phyloP scores from a whole-genome alignment of 139 green algal genomes.

The Pseudopediastrum boryanum region DNA sequence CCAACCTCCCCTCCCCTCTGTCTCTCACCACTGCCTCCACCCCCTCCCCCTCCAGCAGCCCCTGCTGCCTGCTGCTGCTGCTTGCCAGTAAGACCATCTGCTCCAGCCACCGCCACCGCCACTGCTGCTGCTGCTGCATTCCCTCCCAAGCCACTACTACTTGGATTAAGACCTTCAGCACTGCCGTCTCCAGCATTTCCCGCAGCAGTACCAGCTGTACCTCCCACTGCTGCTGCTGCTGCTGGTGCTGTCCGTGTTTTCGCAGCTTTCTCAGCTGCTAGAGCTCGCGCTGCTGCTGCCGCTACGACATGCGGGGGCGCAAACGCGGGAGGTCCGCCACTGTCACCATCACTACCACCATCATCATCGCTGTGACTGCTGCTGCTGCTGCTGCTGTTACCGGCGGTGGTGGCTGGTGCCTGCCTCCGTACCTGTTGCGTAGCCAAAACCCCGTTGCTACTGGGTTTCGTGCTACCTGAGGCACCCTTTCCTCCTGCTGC shows the following conservation, averaged over 20 bases:
- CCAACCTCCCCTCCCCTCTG: too few relatives aligned
- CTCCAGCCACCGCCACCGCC: neutral
- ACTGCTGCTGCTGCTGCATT: slow-evolving; percentile 26
- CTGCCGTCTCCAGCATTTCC: too few relatives aligned
- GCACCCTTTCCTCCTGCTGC: slow-evolving; percentile 12
- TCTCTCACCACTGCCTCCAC: too few relatives aligned
- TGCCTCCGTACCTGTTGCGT: slow-evolving; percentile 6
- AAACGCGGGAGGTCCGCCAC: slow-evolving; percentile 45
- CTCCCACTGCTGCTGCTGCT: neutral
- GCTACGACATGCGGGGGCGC: slow-evolving; percentile 53
- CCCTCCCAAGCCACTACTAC: neutral
- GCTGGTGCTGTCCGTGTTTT: slow-evolving; percentile 24
- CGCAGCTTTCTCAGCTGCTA: slow-evolving; percentile 39
- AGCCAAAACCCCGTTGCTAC: too few relatives aligned
- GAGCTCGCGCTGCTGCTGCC: slow-evolving; percentile 54
- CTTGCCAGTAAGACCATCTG: neutral
- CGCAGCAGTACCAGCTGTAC: slow-evolving; percentile 14
- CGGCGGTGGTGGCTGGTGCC: slow-evolving; percentile 15
- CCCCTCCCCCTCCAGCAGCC: too few relatives aligned
- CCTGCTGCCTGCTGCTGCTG: slow-evolving; percentile 6
- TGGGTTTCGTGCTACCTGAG: slow-evolving; percentile 1
- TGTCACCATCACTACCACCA: slow-evolving; percentile 9
- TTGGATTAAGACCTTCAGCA: too few relatives aligned
- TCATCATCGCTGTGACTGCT: neutral
- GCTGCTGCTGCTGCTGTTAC: slow-evolving; percentile 6